Evolutionary conservation across 2,329 filamentous ascomycete species (phyloP), one percentile per base, ranked within the genome.

Genomic region (Pezizomycotina sp.): DNA sequence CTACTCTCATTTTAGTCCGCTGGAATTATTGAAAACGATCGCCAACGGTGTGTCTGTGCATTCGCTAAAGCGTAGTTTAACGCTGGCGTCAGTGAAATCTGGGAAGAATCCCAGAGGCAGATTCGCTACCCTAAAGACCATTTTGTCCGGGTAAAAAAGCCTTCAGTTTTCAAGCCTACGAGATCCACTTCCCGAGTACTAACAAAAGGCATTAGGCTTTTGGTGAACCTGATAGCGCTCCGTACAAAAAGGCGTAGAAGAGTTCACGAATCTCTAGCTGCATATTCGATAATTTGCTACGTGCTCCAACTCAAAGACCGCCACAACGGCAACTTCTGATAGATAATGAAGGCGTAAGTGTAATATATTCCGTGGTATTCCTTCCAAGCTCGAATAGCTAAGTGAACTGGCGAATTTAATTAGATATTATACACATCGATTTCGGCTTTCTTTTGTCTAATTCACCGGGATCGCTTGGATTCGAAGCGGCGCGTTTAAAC

Each of bases 391-490:
- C 22, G 13, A 22, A 31, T 20, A 23, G 22, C 19, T 37, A 26
- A 34, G 6, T 16, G 19, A 12, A 20, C 20, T 5, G 20, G 37
- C 24, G 42, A 28, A 2, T 7, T 4, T 15, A 19, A 12, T 5
- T 30, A 48, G 48, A 89, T 53, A 83, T 86, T 38, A 74, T 89
- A 43, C 80, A 89, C 54, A 89, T 89, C 43, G 80, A 89, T 57
- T 89, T 89, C 56, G 80, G 80, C 36, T 89, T 89, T 55, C 86
- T 89, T 77, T 63, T 89, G 21, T 84, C 77, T 29, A 89, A 89
- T 56, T 83, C 78, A 1, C 80, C 80, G 0, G 80, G 80, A 0
- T 77, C 74, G 6, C 79, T 89, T 53, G 79, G 78, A 2, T 89
- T 89, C 50, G 80, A 89, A 58, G 80, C 80, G 9, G 80, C 80